Base-by-base conservation (phyloP, 1,284 basidiomycete species). In the Xanthoconium separans region DNA sequence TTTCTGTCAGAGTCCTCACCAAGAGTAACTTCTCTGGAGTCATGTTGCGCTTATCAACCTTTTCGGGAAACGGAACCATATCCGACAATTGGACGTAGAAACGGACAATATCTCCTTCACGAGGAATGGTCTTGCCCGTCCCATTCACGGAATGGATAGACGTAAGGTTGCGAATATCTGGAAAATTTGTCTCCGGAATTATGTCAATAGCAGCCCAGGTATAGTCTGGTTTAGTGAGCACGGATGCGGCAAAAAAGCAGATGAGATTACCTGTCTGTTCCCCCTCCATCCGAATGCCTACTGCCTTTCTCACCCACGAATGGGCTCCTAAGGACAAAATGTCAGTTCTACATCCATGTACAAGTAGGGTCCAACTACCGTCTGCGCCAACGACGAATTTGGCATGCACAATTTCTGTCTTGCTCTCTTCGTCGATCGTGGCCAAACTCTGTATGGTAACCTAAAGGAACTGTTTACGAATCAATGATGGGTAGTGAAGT, bases 151-250 rank as follows among this genome's bases (percentile, higher is more conserved):
- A 87, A 68, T 87, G 87, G 22, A 83, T 73, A 4, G 61, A 85
- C 44, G 77, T 78, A 58, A 76, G 77, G 58, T 84, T 87, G 29
- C 91, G 84, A 58, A 91, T 85, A 69, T 95, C 91, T 0, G 93
- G 91, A 65, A 93, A 90, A 66, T 92, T 76, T 15, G 88, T 90
- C 20, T 82, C 77, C 1, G 86, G 85, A 16, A 83, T 63, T 52
- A 85, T 76, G 68, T 91, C 89, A 20, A 91, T 71, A 9, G 91
- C 90, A n/a, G 89, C 90, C 90, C 89, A 93, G 30, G 90, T 78
- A 56, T 80, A 86, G 54, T 91, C 84, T 73, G 13, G 43, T 47
- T 30, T n/a, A n/a, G 36, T 15, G 36, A n/a, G 24, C 24, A 24
- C 3, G 24, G 37, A 45, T 27, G 5, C 8, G 18, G 10, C 6